Evolutionary conservation across 2,329 filamentous ascomycete species (phyloP), one percentile per base, ranked within the genome.

Genomic region (Ceratocystis eucalypticola): DNA sequence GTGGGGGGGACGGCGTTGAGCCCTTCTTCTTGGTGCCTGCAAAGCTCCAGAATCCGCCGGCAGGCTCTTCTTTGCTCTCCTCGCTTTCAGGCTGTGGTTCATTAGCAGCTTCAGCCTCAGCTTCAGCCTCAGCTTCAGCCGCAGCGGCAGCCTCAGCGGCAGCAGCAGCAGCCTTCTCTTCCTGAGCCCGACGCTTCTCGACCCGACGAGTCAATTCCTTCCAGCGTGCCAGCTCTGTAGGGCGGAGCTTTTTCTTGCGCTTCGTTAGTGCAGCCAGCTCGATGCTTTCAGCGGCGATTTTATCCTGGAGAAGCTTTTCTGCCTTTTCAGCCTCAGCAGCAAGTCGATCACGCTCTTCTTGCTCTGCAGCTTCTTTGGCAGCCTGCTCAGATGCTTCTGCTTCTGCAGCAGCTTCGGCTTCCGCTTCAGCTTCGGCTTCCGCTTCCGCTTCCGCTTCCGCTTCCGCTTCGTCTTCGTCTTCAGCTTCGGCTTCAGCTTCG

Each of bases 241-340:
- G 80, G 1, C 71, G 72, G 12, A 80, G 70, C 68, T 75, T 80
- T 71, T 80, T 83, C 70, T 80, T 82, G 71, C 82, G 83, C 28
- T 75, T 74, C 55, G 77, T 78, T 3, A 80, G 72, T 3, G 72
- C 71, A 15, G 72, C 75, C 12, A 79, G 72, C 67, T 80, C 76
- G 10, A 73, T 72, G 67, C 78, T 75, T n/a, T 62, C 65, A 5
- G 44, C 57, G 15, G 48, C 57, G 62, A 59, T 59, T n/a, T 44
- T 46, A 30, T 55, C 66, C 28, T 46, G 25, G 30, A 22, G 37
- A 55, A 53, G 48, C 46, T 55, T 30, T 8, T 61, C 67, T 22
- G 25, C 57, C 22, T 48, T 37, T 4, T 41, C 37, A n/a, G 28
- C 28, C 53, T 45, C 57, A n/a, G 37, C 55, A n/a, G 46, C 62